Percentiles rank a stretch among this genome's conserved stretches.
phyloP scores from a whole-genome alignment of 2,329 filamentous ascomycete genomes.

The Fusarium sp. region DNA sequence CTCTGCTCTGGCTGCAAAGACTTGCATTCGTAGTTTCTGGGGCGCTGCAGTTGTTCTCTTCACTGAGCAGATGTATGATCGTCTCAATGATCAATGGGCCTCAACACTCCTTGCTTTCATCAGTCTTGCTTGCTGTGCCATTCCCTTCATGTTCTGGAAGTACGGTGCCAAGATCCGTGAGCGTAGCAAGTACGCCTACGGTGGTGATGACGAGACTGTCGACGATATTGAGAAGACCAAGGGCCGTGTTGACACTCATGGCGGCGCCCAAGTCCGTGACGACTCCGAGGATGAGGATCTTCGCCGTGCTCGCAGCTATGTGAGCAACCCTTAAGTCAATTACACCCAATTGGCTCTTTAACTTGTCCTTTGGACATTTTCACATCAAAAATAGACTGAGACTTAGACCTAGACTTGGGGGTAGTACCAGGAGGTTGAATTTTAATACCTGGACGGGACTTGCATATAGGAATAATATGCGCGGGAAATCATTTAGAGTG shows the following conservation, averaged over 20 bases:
- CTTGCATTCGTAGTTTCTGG: conserved; percentile 82
- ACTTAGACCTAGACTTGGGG: conserved; percentile 12
- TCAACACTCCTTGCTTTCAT: conserved; percentile 77
- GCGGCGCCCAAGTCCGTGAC: conserved; percentile 43
- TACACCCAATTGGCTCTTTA: neutral
- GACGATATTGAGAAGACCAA: conserved; percentile 53
- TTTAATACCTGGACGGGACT: conserved; percentile 18
- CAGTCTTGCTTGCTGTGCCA: conserved; percentile 79
- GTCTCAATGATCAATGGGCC: conserved; percentile 80
- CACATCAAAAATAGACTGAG: conserved; percentile 3
- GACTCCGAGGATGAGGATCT: conserved; percentile 51
- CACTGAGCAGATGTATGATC: conserved; percentile 81
- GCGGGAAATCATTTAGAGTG: conserved; percentile 5
- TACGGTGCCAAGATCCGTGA: conserved; percentile 77
- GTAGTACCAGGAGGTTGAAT: neutral
- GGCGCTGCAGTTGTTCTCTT: conserved; percentile 81
- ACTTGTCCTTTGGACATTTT: neutral
- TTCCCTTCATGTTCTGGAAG: conserved; percentile 84
- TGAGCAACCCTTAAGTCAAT: conserved; percentile 53
- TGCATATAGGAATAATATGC: conserved; percentile 15
- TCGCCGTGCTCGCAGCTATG: conserved; percentile 56
- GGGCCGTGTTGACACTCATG: conserved; percentile 25
- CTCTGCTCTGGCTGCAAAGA: conserved; percentile 83
- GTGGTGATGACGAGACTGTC: conserved; percentile 58
- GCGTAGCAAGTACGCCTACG: conserved; percentile 77